Percentiles rank a stretch among this genome's conserved stretches.
Evolutionary conservation across 2,329 filamentous ascomycete genomes (phyloP).

Genomic region (Arachnopeziza araneosa): DNA sequence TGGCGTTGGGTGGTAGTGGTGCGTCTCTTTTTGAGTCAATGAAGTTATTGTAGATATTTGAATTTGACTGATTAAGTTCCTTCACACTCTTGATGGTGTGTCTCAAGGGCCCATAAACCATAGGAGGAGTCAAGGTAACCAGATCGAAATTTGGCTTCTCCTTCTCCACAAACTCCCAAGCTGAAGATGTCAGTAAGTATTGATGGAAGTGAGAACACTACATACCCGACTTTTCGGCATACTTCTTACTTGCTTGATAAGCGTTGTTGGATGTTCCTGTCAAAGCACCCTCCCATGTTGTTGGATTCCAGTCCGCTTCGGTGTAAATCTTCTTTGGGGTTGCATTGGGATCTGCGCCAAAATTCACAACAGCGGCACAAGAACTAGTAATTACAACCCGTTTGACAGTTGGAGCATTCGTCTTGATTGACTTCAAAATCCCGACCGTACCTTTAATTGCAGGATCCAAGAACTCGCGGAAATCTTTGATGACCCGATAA

Average conservation of each 20-base stretch:
- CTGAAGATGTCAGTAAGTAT: constrained; percentile 32
- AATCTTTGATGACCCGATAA: constrained; percentile 27
- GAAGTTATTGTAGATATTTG: constrained; percentile 43
- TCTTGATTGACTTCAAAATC: constrained; percentile 65
- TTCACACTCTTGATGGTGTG: constrained; percentile 56
- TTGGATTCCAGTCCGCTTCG: constrained; percentile 49
- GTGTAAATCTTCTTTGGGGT: constrained; percentile 32
- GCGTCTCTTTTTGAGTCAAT: constrained; percentile 46
- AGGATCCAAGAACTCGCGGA: constrained; percentile 42
- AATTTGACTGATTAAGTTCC: constrained; percentile 65
- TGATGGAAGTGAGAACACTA: neutral
- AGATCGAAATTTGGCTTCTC: constrained; percentile 51
- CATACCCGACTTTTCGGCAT: constrained; percentile 47
- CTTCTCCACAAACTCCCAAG: constrained; percentile 55
- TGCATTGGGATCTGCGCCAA: constrained; percentile 30
- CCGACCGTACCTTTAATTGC: constrained; percentile 58
- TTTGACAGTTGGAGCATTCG: constrained; percentile 54
- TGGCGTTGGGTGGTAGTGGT: constrained; percentile 36
- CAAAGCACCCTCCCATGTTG: constrained; percentile 40
- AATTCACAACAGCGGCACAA: constrained; percentile 27
- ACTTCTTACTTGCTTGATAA: constrained; percentile 52
- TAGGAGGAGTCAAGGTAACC: constrained; percentile 53
- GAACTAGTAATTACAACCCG: constrained; percentile 56
- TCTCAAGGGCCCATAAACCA: constrained; percentile 56
- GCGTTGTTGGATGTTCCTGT: constrained; percentile 34